Evolutionary conservation across 2,329 filamentous ascomycete species (phyloP).

Genomic region (Fusarium sp.): DNA sequence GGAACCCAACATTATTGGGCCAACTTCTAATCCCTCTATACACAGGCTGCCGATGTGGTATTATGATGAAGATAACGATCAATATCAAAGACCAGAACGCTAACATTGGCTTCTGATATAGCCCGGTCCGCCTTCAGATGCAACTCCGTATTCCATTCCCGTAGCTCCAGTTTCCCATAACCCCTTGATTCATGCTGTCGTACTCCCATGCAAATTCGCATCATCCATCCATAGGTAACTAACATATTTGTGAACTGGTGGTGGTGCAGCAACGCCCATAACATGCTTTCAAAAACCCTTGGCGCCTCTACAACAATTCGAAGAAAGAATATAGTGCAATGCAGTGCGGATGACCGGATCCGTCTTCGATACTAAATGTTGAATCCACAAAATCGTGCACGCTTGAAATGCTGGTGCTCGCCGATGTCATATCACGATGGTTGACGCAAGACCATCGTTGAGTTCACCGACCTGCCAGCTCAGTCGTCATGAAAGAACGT

Average conservation of each 20-base stretch:
- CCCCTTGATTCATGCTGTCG: constrained; percentile 42
- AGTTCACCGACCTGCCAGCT: constrained; percentile 6
- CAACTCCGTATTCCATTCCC: constrained; percentile 43
- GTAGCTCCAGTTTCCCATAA: constrained; percentile 41
- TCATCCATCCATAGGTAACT: constrained; percentile 41
- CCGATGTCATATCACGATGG: constrained; percentile 27
- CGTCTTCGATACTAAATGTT: constrained; percentile 38
- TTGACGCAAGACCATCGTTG: constrained; percentile 18
- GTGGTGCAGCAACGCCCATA: constrained; percentile 52
- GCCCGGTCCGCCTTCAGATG: constrained; percentile 40
- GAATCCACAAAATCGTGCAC: constrained; percentile 30
- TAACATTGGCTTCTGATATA: constrained; percentile 26
- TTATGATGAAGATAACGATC: constrained; percentile 37
- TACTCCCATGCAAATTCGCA: constrained; percentile 47
- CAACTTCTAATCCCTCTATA: constrained; percentile 42
- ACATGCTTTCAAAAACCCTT: constrained; percentile 51
- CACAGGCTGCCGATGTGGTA: constrained; percentile 34
- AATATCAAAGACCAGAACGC: constrained; percentile 40
- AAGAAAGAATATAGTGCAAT: constrained; percentile 48
- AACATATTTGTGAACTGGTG: constrained; percentile 37
- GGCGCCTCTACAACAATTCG: constrained; percentile 49
- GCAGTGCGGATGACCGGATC: constrained; percentile 43
- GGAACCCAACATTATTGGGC: constrained; percentile 15
- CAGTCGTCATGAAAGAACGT: constrained; percentile 65
- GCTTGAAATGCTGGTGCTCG: constrained; percentile 13